These are phyloP conservation scores for Lactarius tabidus DNA, from an alignment of 768 basidiomycete species.

Conservation along the genomic window DNA sequence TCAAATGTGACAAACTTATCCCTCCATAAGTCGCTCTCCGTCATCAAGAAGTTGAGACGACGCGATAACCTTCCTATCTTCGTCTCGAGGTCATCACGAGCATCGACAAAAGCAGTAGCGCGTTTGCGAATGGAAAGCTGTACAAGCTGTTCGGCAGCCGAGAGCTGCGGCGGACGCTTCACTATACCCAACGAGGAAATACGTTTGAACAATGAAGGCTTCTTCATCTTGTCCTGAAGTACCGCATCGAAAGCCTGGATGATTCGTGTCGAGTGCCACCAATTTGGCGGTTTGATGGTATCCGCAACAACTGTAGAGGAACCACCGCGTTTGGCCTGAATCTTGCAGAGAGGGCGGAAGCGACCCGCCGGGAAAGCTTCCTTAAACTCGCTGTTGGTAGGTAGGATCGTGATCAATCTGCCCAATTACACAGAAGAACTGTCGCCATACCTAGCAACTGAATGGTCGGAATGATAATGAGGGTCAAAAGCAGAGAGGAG, in stretches of 20 bases:
- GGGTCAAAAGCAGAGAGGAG: conserved; percentile 76
- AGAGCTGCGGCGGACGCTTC: conserved; percentile 64
- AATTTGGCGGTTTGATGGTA: conserved; percentile 83
- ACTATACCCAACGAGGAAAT: conserved; percentile 72
- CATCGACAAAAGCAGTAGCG: conserved; percentile 92
- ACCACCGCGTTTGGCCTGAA: conserved; percentile 77
- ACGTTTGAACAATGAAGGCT: conserved; percentile 82
- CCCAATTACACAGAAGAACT: not conserved
- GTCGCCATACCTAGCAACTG: conserved; percentile 59
- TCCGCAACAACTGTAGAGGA: conserved; percentile 82
- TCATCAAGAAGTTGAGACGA: conserved; percentile 88
- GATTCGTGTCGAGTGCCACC: conserved; percentile 92
- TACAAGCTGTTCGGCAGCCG: conserved; percentile 72
- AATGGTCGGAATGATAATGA: conserved; percentile 87
- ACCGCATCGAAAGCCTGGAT: conserved; percentile 88
- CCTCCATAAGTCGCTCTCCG: conserved; percentile 85
- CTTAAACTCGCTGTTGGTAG: conserved; percentile 74
- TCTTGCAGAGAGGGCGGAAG: conserved; percentile 88
- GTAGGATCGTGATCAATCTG: not conserved
- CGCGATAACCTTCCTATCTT: conserved; percentile 86
- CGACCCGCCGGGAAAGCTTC: conserved; percentile 91
- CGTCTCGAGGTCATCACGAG: conserved; percentile 88
- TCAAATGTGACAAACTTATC: conserved; percentile 95
- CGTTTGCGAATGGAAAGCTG: conserved; percentile 88
- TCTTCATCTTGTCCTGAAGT: conserved; percentile 87